These are phyloP conservation scores for Neopestalotiopsis rosae DNA, from an alignment of 2,329 filamentous ascomycete species.

Conservation along the genomic window DNA sequence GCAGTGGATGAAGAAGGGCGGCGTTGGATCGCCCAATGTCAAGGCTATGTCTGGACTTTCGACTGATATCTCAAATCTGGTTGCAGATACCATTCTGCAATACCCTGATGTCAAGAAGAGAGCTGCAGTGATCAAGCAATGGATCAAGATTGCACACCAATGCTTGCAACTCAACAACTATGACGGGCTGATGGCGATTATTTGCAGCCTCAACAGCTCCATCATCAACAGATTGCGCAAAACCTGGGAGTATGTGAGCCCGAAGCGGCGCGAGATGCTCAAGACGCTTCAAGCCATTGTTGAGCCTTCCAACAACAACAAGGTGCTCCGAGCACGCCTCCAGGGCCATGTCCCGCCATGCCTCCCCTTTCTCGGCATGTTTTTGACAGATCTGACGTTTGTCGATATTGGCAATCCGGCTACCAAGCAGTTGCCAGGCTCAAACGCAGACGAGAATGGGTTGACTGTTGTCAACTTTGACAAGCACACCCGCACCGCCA, in stretches of 20 bases:
- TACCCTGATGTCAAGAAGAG: constrained; percentile 92
- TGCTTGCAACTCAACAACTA: constrained; percentile 94
- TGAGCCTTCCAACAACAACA: constrained; percentile 90
- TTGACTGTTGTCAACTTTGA: constrained; percentile 95
- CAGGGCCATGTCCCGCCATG: constrained; percentile 90
- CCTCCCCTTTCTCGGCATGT: constrained; percentile 94
- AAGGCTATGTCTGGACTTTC: constrained; percentile 92
- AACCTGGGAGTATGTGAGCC: constrained; percentile 89
- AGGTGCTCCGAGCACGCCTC: constrained; percentile 80
- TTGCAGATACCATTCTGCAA: constrained; percentile 89
- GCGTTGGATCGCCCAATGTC: constrained; percentile 82
- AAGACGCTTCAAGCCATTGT: constrained; percentile 83
- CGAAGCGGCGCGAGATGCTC: constrained; percentile 81
- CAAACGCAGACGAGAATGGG: constrained; percentile 63
- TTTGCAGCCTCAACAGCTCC: constrained; percentile 90
- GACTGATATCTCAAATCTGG: constrained; percentile 89
- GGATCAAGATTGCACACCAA: constrained; percentile 91
- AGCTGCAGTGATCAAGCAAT: constrained; percentile 90
- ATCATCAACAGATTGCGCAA: constrained; percentile 86
- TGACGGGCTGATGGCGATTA: constrained; percentile 94
- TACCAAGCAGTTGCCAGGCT: constrained; percentile 73
- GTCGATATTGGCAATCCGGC: constrained; percentile 92
- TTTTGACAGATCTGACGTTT: constrained; percentile 94
- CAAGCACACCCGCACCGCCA: constrained; percentile 92
- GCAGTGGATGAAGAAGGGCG: constrained; percentile 91